These are phyloP conservation scores for Epichloe hybrida DNA, from an alignment of 2,329 filamentous ascomycete genomes.

Conservation along the genomic window DNA sequence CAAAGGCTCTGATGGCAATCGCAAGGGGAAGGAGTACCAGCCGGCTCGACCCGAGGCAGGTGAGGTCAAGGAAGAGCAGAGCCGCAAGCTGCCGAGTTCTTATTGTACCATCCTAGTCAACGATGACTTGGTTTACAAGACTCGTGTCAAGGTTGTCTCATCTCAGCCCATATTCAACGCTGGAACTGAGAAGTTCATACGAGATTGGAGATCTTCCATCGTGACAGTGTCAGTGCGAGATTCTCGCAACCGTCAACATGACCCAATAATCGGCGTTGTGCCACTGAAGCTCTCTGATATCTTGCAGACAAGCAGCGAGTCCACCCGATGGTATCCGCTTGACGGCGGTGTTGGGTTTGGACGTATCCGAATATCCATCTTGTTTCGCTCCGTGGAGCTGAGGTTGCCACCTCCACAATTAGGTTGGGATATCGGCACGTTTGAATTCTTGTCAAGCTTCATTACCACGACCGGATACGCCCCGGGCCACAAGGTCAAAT, in stretches of 20 bases:
- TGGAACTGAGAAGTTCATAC: constrained; percentile 81
- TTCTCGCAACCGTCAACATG: constrained; percentile 78
- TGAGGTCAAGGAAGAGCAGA: constrained; percentile 74
- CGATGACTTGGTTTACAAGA: constrained; percentile 82
- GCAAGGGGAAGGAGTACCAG: constrained; percentile 77
- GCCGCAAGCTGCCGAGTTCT: constrained; percentile 67
- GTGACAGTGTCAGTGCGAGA: constrained; percentile 83
- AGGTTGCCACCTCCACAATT: constrained; percentile 72
- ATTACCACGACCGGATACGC: constrained; percentile 53
- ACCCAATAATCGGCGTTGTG: constrained; percentile 86
- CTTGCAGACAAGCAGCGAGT: constrained; percentile 74
- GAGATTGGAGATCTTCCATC: constrained; percentile 82
- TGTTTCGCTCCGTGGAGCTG: constrained; percentile 84
- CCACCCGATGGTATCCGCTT: constrained; percentile 89
- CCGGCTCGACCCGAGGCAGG: constrained; percentile 71
- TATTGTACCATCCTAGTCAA: constrained; percentile 91
- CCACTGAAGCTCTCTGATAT: constrained; percentile 78
- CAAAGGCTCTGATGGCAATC: constrained; percentile 68
- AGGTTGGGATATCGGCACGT: constrained; percentile 91
- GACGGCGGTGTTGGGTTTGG: constrained; percentile 91
- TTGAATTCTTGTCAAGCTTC: constrained; percentile 65
- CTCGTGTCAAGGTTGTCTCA: constrained; percentile 84
- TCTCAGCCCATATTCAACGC: constrained; percentile 96
- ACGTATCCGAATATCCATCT: constrained; percentile 70
- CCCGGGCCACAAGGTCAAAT: constrained; percentile 54